A percentile compares a stretch with the other conserved stretches of the same genome.
Conservation (phyloP, 2,329 filamentous ascomycete genomes). For the Celoporthe dispersa region DNA sequence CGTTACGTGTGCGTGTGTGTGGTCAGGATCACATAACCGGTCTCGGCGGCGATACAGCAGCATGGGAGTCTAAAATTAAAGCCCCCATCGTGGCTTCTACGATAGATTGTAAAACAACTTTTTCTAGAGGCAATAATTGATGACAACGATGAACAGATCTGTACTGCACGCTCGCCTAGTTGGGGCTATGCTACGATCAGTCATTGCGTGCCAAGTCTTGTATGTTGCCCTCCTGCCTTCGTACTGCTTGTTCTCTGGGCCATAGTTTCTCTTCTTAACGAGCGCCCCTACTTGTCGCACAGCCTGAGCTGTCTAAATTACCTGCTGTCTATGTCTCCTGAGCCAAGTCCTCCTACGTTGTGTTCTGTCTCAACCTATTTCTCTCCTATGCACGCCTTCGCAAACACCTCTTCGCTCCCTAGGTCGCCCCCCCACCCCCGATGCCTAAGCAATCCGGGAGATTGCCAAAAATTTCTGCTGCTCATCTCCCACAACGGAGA, state of each 20-base stretch:
- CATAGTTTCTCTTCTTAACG: neutral
- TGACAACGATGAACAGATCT: constrained; percentile 27
- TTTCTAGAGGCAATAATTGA: constrained; percentile 26
- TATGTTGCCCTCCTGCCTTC: neutral
- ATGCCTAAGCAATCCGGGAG: too few species aligned
- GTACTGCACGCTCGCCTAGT: neutral
- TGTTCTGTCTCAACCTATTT: too few species aligned
- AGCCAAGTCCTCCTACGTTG: neutral
- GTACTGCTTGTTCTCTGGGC: neutral
- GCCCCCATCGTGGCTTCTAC: constrained; percentile 1
- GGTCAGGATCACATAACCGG: neutral
- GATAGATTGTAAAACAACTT: constrained; percentile 23
- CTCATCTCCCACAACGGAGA: too few species aligned
- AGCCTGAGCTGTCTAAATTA: neutral
- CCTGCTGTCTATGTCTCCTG: neutral
- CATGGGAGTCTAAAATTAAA: neutral
- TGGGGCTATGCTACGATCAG: too few species aligned
- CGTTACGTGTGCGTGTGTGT: neutral
- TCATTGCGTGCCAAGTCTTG: neutral
- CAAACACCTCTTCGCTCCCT: too few species aligned
- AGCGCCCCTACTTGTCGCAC: neutral
- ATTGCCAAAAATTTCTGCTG: too few species aligned
- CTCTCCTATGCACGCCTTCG: too few species aligned
- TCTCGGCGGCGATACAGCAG: neutral
- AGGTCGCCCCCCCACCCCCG: too few species aligned